Base-by-base conservation (phyloP, 1,284 basidiomycete species). In the Rhodotorula sp. region DNA sequence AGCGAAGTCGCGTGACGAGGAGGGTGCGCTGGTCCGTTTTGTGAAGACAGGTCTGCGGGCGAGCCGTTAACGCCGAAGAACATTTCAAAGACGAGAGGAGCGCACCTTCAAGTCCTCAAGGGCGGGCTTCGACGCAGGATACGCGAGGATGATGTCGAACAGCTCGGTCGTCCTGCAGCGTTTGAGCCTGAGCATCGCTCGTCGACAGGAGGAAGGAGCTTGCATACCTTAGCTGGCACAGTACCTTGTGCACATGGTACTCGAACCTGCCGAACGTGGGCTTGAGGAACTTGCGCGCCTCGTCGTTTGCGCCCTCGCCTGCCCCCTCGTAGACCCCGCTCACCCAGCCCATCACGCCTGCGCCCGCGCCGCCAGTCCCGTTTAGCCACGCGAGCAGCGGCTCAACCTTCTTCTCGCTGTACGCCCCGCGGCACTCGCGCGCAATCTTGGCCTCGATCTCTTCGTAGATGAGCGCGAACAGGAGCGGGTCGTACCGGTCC, bases 61-160 rank as follows among this genome's bases (percentile, higher is more conserved):
- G 15, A 4, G 53, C 0, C 19, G 2, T 15, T n/a, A 9, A 29
- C 6, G 15, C 3, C 1, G 2, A 32, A 15, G 5, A 15, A 7
- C 4, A 32, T 17, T 3, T 53, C n/a, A 3, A 6, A 51, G 46
- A 17, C 67, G 67, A 37, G n/a, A 48, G 3, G 22, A 6, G 77
- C 83, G 44, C 74, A 91, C 90, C 82, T 88, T 90, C 41, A 99
- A 85, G 81, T 99, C 97, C 69, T 91, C 85, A n/a, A 99, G 83
- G 1, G 94, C 94, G 2, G 89, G 87, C 72, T 85, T 84, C 0
- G 95, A 97, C 69, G 94, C 91, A 0, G 97, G 95, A 77, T 89
- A 97, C 78, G 94, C 91, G 60, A 96, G 89, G 69, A 99, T 95
- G 69, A 99, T 96, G 76, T 97, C 93, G 79, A 97, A 98, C 29